Conservation (phyloP, 23 red algal genomes). For the Gracilaria caudata region DNA sequence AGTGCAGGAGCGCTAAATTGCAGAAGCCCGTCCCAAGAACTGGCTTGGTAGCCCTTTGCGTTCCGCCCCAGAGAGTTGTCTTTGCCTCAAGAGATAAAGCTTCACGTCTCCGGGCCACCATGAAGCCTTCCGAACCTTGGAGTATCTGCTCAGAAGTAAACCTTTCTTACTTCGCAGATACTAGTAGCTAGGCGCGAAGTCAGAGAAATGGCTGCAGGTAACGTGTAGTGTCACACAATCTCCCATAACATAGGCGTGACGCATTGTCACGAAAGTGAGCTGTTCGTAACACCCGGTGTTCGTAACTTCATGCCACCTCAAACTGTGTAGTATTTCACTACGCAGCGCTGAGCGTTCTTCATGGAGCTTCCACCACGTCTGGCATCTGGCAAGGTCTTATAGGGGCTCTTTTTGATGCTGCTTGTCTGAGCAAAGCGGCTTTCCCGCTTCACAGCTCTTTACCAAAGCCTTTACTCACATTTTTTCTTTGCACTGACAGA, state of each 20-base stretch:
- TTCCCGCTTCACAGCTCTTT: neutral
- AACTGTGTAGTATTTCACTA: neutral
- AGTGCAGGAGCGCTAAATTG: neutral
- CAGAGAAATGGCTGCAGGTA: too few relatives aligned
- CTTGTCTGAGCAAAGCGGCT: neutral
- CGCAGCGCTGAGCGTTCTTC: slow-evolving; percentile 3
- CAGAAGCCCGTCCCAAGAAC: neutral
- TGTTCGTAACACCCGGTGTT: too few relatives aligned
- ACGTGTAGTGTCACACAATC: neutral
- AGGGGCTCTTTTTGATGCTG: neutral
- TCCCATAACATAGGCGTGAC: neutral
- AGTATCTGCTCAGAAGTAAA: neutral
- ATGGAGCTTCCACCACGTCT: neutral
- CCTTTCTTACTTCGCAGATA: too few relatives aligned
- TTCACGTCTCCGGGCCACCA: too few relatives aligned
- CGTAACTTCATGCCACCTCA: neutral
- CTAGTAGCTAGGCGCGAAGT: too few relatives aligned
- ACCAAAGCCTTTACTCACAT: neutral
- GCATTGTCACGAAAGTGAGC: neutral
- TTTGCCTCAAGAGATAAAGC: too few relatives aligned
- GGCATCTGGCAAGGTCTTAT: neutral
- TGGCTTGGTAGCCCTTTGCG: neutral
- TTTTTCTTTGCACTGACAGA: neutral
- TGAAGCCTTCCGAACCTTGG: too few relatives aligned
- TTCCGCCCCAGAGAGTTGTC: neutral